Evolutionary conservation across 169 alveolate species (phyloP).

Genomic region (Fabrea salina): DNA sequence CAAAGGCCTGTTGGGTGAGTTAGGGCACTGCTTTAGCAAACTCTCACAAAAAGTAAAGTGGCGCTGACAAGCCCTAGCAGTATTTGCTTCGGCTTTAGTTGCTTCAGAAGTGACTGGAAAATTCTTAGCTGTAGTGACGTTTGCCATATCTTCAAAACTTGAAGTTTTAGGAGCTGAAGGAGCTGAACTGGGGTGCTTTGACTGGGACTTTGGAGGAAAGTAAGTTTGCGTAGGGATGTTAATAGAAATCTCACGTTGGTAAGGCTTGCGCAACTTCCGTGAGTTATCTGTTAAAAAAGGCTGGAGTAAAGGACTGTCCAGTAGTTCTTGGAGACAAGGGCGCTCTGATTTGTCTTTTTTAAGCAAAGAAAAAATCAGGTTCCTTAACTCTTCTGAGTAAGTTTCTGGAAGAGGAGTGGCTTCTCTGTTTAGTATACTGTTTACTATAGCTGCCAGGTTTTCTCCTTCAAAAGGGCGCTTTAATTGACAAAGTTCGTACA

Average conservation of each 20-base stretch:
- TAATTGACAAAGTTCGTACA: slow-evolving; percentile 73
- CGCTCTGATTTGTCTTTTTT: background rate
- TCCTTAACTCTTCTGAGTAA: background rate
- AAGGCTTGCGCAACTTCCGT: background rate
- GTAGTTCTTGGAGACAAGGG: background rate
- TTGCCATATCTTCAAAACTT: background rate
- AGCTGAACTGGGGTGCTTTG: background rate
- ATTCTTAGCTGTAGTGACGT: background rate
- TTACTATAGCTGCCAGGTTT: background rate
- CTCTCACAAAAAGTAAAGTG: slow-evolving; percentile 32
- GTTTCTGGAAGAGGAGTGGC: slow-evolving; percentile 23
- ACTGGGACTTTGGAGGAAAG: background rate
- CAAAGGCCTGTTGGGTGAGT: slow-evolving; percentile 27
- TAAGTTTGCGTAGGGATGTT: slow-evolving; percentile 36
- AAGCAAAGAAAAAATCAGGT: background rate
- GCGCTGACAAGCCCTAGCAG: background rate
- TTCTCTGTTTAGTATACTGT: background rate
- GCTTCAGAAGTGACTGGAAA: background rate
- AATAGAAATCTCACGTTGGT: slow-evolving; percentile 23
- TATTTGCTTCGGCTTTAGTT: background rate
- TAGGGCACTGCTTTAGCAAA: slow-evolving; percentile 27
- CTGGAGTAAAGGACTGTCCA: background rate
- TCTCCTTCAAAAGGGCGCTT: slow-evolving; percentile 35
- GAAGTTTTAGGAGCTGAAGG: background rate
- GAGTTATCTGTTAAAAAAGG: background rate